Evolutionary conservation across 2,329 filamentous ascomycete genomes (phyloP).

Genomic region (Coleophoma crateriformis): DNA sequence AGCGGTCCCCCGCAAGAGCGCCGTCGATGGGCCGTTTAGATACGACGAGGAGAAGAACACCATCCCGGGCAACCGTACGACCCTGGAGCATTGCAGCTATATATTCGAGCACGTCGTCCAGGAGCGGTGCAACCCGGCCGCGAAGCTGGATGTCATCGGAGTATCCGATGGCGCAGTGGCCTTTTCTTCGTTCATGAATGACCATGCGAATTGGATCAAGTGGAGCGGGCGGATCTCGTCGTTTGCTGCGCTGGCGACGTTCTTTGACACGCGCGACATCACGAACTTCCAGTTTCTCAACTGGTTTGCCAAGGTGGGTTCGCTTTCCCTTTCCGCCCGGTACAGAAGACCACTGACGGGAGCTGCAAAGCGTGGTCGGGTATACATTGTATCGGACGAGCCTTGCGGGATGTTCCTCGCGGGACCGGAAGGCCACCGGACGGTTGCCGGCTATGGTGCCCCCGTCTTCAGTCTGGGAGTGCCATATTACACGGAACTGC

Average conservation of each 20-base stretch:
- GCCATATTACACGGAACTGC: slow-evolving; percentile 49
- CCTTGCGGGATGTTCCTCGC: slow-evolving; percentile 47
- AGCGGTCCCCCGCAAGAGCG: slow-evolving; percentile 54
- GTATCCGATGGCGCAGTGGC: slow-evolving; percentile 61
- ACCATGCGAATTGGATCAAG: slow-evolving; percentile 42
- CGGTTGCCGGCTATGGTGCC: slow-evolving; percentile 44
- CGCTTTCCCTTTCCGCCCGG: not conserved
- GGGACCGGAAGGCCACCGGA: slow-evolving; percentile 35
- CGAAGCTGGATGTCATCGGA: slow-evolving; percentile 64
- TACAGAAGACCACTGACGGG: not conserved
- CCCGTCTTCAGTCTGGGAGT: slow-evolving; percentile 68
- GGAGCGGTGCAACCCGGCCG: slow-evolving; percentile 38
- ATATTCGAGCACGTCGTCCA: slow-evolving; percentile 61
- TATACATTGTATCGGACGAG: slow-evolving; percentile 50
- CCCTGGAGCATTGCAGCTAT: slow-evolving; percentile 56
- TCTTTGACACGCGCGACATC: slow-evolving; percentile 33
- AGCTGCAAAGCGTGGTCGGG: slow-evolving; percentile 47
- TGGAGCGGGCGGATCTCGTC: slow-evolving; percentile 39
- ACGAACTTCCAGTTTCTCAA: slow-evolving; percentile 37
- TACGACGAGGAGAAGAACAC: slow-evolving; percentile 52
- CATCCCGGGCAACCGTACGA: slow-evolving; percentile 52
- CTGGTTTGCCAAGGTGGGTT: slow-evolving; percentile 46
- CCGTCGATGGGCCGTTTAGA: slow-evolving; percentile 49
- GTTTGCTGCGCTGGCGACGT: slow-evolving; percentile 44
- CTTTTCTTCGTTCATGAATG: slow-evolving; percentile 52